Evolutionary conservation across 2,329 filamentous ascomycete genomes (phyloP), one percentile per base, ranked within the genome.

Genomic region (Stachybotrys elegans): DNA sequence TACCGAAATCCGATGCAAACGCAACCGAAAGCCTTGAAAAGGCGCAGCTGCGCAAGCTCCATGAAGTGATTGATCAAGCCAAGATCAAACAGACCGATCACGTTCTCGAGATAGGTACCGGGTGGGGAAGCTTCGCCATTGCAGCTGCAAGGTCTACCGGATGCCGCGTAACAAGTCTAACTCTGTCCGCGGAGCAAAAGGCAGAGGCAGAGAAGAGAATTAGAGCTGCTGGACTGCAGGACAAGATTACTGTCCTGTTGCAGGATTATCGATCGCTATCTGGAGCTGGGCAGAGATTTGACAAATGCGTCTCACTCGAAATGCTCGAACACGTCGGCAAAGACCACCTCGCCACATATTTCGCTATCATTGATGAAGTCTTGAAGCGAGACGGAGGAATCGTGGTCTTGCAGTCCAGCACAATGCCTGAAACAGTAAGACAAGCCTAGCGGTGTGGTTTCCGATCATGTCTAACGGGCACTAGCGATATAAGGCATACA

Each of bases 51-150:
- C 78, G 77, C 14, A 88, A 88, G 59, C 65, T 88, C 14, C 66
- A 74, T 46, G 74, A 78, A 6, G 84, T 88, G 57, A 80, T 89
- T 39, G 69, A 79, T 40, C 81, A 80, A 22, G 79, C 81, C 13
- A 75, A 68, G 39, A 79, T 88, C 50, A 81, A 84, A 49, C 45
- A 71, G 0, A 73, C 72, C 2, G 84, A 89, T 49, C 84, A 87
- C 55, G 78, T 89, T 2, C 65, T 89, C n/a, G 85, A 89, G 53
- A 88, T 89, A 42, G 85, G 85, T 3, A 87, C 83, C 2, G 84
- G 85, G 13, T 89, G 84, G 85, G 85, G 85, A 2, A 83, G 78
- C 27, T 83, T 89, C 53, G 84, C 84, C 4, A 86, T 89, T 35
- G 74, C 80, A 49, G 84, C 84, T 1, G 84, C 84, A 1, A 69